Evolutionary conservation across 2,329 filamentous ascomycete genomes (phyloP).

Genomic region (Colletotrichum chlorophyti): DNA sequence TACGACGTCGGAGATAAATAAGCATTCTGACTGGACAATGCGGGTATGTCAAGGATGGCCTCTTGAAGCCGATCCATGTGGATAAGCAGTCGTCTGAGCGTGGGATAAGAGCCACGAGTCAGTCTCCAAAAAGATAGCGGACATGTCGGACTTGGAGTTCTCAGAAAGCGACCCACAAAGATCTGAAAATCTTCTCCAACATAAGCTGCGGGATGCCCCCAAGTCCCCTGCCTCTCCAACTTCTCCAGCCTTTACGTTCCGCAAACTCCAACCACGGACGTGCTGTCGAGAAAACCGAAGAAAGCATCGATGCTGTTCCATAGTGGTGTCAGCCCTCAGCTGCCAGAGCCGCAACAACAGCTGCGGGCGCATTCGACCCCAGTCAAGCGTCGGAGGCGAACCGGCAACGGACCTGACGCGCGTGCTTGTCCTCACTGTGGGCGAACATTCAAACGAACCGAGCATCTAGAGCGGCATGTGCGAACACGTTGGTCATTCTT

Average conservation of each 20-base stretch:
- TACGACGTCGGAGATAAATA: constrained; percentile 6
- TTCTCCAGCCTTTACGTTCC: constrained; percentile 5
- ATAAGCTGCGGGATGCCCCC: constrained; percentile 24
- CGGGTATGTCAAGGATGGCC: neutral
- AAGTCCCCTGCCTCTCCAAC: constrained; percentile 23
- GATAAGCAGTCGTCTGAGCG: too few species aligned
- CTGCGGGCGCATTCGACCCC: constrained; percentile 25
- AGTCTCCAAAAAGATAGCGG: constrained; percentile 21
- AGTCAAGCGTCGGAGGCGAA: constrained; percentile 31
- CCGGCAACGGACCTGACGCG: constrained; percentile 24
- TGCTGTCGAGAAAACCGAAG: neutral
- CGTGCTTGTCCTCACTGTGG: constrained; percentile 49
- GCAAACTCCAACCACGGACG: constrained; percentile 14
- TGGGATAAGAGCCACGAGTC: constrained; percentile 15
- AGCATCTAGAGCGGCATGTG: constrained; percentile 53
- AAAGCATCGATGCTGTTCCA: constrained; percentile 21
- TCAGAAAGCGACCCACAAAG: constrained; percentile 3
- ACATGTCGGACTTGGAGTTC: constrained; percentile 10
- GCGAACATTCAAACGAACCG: constrained; percentile 51
- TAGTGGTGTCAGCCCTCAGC: constrained; percentile 4
- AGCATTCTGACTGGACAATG: neutral
- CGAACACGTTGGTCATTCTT: constrained; percentile 47
- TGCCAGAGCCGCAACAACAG: constrained; percentile 4
- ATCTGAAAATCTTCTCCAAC: constrained; percentile 22
- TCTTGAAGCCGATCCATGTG: too few species aligned